Conservation (phyloP, 2,329 filamentous ascomycete species). For the Sporothrix euskadiensis region DNA sequence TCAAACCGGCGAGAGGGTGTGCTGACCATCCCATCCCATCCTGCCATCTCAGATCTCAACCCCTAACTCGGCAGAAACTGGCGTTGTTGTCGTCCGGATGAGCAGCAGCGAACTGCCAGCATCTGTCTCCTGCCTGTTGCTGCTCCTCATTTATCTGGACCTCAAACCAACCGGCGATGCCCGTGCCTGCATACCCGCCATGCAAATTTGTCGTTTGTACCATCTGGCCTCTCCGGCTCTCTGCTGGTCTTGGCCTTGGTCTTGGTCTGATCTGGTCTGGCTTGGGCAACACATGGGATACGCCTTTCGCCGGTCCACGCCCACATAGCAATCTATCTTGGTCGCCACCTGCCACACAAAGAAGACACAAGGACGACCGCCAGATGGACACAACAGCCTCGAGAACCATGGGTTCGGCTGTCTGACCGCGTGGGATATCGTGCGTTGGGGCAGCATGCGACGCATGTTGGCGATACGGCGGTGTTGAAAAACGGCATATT, state of each 20-base stretch:
- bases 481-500: background rate
- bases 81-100: background rate
- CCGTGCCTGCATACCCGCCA: background rate
- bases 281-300: background rate
- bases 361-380: background rate
- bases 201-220: constrained; percentile 4
- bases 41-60: constrained; percentile 12
- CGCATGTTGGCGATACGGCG: constrained; percentile 21
- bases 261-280: background rate
- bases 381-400: background rate
- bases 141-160: background rate
- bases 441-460: constrained; percentile 18
- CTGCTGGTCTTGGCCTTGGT: too few relatives aligned
- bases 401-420: constrained; percentile 15
- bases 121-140: background rate
- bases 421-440: constrained; percentile 13
- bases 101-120: background rate
- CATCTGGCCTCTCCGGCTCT: background rate
- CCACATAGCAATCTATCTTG: background rate
- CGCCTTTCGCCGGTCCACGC: constrained; percentile 3
- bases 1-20: constrained; percentile 18
- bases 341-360: constrained; percentile 7
- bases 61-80: background rate
- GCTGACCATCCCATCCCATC: background rate
- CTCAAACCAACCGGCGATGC: constrained; percentile 12